Evolutionary conservation across 208 protist genomes (phyloP).

Genomic region (Blastocrithidia nonstop): DNA sequence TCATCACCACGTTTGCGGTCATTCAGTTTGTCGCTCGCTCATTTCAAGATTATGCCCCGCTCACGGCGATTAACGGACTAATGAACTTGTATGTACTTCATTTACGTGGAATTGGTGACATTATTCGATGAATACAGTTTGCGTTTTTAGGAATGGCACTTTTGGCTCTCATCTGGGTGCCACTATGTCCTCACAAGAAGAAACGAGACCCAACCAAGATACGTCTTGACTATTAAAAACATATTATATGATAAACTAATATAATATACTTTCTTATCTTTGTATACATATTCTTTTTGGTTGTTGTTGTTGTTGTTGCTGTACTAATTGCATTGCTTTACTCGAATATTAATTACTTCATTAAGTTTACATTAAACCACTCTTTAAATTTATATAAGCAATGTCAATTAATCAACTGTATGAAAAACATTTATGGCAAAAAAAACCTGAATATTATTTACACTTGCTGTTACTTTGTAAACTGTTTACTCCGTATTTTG

Average conservation of each 20-base stretch:
- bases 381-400: too few relatives aligned
- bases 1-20: constrained; percentile 80
- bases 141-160: constrained; percentile 38
- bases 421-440: too few relatives aligned
- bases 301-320: neutral
- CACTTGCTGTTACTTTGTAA: too few relatives aligned
- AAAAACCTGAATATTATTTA: too few relatives aligned
- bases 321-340: neutral
- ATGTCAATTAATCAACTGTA: too few relatives aligned
- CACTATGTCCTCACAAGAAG: constrained; percentile 32
- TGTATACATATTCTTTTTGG: neutral
- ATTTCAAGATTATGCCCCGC: constrained; percentile 71
- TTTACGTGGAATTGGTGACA: constrained; percentile 43
- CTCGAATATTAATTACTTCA: too few relatives aligned
- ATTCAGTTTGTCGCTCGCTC: constrained; percentile 76
- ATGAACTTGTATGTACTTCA: constrained; percentile 65
- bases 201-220: constrained; percentile 29
- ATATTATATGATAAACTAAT: neutral
- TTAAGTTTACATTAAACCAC: too few relatives aligned
- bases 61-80: constrained; percentile 52
- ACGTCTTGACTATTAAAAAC: constrained; percentile 10
- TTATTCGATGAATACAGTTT: constrained; percentile 61
- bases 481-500: too few relatives aligned
- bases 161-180: constrained; percentile 31
- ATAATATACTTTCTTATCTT: neutral